A percentile compares a stretch with the other conserved stretches of the same genome.
These are phyloP conservation scores for Claviceps pusilla DNA, from an alignment of 2,329 filamentous ascomycete species.

Conservation along the genomic window DNA sequence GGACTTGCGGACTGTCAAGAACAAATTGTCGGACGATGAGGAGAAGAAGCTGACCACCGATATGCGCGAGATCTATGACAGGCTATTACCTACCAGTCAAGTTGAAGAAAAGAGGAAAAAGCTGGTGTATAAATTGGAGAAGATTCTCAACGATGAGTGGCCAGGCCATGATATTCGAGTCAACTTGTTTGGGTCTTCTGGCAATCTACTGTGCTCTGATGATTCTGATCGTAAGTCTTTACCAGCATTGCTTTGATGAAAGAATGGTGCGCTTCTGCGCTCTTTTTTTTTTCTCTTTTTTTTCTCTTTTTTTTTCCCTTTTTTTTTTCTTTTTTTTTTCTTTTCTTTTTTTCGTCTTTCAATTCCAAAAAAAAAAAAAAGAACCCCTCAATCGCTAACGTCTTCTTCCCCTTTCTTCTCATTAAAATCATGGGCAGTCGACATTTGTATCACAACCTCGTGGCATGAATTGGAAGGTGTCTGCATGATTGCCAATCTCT, in stretches of 20 bases:
- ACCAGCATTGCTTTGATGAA: background rate
- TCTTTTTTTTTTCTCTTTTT: background rate
- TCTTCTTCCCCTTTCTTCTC: background rate
- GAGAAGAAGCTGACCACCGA: conserved; percentile 63
- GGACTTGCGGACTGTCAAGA: conserved; percentile 57
- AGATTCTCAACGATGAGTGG: conserved; percentile 79
- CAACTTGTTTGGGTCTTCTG: conserved; percentile 93
- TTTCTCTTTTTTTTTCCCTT: background rate
- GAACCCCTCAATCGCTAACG: conserved; percentile 4
- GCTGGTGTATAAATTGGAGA: conserved; percentile 77
- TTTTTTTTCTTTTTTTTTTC: background rate
- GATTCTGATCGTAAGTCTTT: conserved; percentile 76
- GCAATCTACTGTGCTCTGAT: conserved; percentile 84
- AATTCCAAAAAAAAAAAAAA: no score
- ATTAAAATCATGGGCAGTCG: conserved; percentile 41
- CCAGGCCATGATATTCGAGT: conserved; percentile 81
- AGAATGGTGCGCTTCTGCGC: background rate
- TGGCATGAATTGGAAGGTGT: conserved; percentile 80
- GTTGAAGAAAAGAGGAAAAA: conserved; percentile 61
- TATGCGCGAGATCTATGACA: conserved; percentile 72
- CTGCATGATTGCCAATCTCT: conserved; percentile 74
- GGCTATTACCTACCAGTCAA: conserved; percentile 65
- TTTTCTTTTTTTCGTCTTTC: background rate
- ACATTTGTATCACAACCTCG: conserved; percentile 90
- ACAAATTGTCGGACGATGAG: conserved; percentile 53